These are phyloP conservation scores for Cornus controversa DNA, from an alignment of 148 eudicot genomes.

Conservation along the genomic window DNA sequence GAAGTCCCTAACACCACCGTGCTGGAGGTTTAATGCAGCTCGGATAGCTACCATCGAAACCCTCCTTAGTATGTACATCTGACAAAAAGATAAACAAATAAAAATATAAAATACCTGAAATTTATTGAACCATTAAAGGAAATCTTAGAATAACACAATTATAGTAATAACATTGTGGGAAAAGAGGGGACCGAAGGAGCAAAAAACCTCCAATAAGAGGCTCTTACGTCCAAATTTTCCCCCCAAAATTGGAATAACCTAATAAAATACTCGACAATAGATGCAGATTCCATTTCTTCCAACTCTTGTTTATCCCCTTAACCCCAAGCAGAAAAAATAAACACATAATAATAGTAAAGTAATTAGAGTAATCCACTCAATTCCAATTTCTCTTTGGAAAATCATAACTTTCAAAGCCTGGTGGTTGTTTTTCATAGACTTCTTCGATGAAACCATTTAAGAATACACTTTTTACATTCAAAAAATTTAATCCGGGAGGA, in stretches of 20 bases:
- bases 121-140: background rate
- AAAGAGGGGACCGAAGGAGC: background rate
- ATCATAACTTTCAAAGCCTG: too few relatives aligned
- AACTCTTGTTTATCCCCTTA: too few relatives aligned
- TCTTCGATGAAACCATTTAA: too few relatives aligned
- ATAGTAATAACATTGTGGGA: too few relatives aligned
- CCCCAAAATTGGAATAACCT: background rate
- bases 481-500: too few relatives aligned
- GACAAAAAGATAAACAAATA: conserved; percentile 19
- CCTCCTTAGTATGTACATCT: conserved; percentile 97
- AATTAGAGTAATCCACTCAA: too few relatives aligned
- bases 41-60: conserved; percentile 97
- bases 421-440: too few relatives aligned
- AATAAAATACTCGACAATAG: too few relatives aligned
- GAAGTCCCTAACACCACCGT: conserved; percentile 86
- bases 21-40: conserved; percentile 95
- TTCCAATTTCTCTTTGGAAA: too few relatives aligned
- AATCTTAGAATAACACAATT: background rate
- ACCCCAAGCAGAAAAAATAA: too few relatives aligned
- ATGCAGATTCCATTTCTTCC: background rate
- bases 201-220: background rate
- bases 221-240: background rate
- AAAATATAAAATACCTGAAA: background rate
- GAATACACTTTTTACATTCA: too few relatives aligned
- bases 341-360: too few relatives aligned